A percentile compares a stretch with the other conserved stretches of the same genome.
These are phyloP conservation scores for Hordeum pubiflorum DNA, from an alignment of 202 grass and related monocot genomes.

Conservation along the genomic window DNA sequence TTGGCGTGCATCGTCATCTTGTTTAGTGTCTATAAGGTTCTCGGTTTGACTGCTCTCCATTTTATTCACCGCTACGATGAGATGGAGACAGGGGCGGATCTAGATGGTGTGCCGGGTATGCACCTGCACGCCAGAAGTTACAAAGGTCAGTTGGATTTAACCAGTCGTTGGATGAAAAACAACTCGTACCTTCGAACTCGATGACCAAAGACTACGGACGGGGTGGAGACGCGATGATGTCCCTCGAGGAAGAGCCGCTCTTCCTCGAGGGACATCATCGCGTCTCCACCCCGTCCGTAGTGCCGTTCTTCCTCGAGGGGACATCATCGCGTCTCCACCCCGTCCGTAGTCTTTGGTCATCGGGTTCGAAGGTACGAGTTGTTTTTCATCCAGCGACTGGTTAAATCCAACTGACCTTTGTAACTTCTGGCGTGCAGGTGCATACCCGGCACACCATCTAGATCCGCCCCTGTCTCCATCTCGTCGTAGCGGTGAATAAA, in stretches of 20 bases:
- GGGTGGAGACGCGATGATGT: too few species aligned
- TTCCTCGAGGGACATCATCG: background rate
- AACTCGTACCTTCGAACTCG: background rate
- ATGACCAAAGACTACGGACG: background rate
- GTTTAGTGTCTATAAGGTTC: conserved; percentile 36
- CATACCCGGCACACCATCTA: background rate
- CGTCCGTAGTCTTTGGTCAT: background rate
- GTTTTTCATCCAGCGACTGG: background rate
- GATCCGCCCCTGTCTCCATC: background rate
- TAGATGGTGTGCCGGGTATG: background rate
- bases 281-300: background rate
- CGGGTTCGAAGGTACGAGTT: background rate
- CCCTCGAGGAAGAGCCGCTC: background rate
- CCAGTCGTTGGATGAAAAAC: background rate
- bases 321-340: too few species aligned
- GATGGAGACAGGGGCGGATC: background rate
- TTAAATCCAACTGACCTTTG: background rate
- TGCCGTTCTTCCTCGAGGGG: too few species aligned
- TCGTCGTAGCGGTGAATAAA: conserved; percentile 1
- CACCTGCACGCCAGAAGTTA: background rate
- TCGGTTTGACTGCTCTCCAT: conserved; percentile 74
- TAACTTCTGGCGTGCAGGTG: background rate
- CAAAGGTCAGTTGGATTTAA: background rate
- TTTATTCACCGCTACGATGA: conserved; percentile 1
- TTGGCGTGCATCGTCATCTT: conserved; percentile 46